These are phyloP conservation scores for Penicillium sp. DNA, from an alignment of 2,329 filamentous ascomycete genomes.

Conservation along the genomic window DNA sequence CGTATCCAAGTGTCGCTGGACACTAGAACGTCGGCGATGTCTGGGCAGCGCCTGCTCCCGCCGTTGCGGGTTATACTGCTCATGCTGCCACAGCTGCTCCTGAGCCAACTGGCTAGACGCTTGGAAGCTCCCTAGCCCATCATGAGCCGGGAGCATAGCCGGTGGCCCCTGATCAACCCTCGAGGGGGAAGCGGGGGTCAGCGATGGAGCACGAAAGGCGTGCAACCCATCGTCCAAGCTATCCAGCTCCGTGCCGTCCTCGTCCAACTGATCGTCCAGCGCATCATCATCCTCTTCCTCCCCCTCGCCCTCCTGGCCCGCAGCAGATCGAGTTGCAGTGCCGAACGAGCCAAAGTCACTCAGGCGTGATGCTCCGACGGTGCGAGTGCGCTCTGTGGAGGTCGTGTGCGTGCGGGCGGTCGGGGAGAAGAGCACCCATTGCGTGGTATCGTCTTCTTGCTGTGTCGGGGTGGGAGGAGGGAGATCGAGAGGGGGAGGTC, in stretches of 20 bases:
- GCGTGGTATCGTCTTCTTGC: conserved; percentile 74
- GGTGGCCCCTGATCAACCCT: conserved; percentile 62
- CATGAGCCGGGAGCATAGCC: conserved; percentile 85
- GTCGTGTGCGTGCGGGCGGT: conserved; percentile 73
- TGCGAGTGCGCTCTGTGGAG: conserved; percentile 67
- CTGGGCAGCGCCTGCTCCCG: conserved; percentile 52
- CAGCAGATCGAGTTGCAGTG: conserved; percentile 67
- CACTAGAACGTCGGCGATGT: conserved; percentile 60
- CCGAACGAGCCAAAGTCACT: conserved; percentile 83
- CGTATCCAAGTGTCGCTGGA: conserved; percentile 63
- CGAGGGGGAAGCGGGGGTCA: conserved; percentile 50
- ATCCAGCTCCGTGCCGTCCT: conserved; percentile 77
- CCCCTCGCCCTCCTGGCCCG: conserved; percentile 35
- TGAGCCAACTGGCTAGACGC: conserved; percentile 70
- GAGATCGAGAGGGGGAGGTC: conserved; percentile 36
- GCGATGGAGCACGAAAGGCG: conserved; percentile 74
- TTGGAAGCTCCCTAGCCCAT: conserved; percentile 86
- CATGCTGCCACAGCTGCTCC: conserved; percentile 87
- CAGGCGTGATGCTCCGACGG: conserved; percentile 72
- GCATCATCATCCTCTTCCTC: conserved; percentile 53
- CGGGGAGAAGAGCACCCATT: conserved; percentile 96
- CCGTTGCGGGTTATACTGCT: conserved; percentile 78
- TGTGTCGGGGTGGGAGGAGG: conserved; percentile 43
- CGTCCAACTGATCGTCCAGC: conserved; percentile 65
- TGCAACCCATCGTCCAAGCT: conserved; percentile 91